Evolutionary conservation across 176 grass and related monocot species (phyloP).

Genomic region (Echinochloa phyllopogon): DNA sequence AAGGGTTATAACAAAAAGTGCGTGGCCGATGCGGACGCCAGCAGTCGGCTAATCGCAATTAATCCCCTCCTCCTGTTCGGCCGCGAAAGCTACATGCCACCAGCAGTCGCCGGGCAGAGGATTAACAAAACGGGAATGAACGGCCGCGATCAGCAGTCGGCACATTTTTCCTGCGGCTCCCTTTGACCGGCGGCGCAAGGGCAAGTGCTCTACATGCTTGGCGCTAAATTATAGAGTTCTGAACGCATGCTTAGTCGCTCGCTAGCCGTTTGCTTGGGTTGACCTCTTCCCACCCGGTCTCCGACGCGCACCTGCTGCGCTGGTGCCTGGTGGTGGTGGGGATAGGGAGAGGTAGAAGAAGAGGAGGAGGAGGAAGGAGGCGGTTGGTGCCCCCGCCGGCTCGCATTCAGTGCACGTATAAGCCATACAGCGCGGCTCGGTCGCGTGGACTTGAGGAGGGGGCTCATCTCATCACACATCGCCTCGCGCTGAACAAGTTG

Average conservation of each 20-base stretch:
- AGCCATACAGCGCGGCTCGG: not conserved
- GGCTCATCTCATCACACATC: not conserved
- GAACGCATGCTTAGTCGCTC: not conserved
- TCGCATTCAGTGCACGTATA: not conserved
- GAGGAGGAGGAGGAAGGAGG: not conserved
- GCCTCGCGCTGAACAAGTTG: not conserved
- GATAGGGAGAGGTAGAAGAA: not conserved
- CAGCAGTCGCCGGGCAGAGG: not conserved
- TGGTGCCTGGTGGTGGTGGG: not conserved
- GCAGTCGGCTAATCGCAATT: not conserved
- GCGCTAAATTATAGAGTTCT: not conserved
- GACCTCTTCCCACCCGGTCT: slow-evolving; percentile 39
- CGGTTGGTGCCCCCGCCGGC: not conserved
- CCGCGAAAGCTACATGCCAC: slow-evolving; percentile 16
- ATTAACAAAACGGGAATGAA: not conserved
- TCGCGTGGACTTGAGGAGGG: not conserved
- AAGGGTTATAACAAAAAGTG: not conserved
- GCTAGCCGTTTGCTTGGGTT: not conserved
- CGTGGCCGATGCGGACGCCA: not conserved
- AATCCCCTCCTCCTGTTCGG: not conserved
- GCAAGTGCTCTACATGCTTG: no score
- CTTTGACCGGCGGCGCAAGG: slow-evolving; percentile 17
- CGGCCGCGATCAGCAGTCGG: not conserved
- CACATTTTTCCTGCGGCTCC: not conserved
- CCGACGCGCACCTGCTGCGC: no score